phyloP scores from a whole-genome alignment of 805 yeast species.

The Diddensiella transvaalensis region DNA sequence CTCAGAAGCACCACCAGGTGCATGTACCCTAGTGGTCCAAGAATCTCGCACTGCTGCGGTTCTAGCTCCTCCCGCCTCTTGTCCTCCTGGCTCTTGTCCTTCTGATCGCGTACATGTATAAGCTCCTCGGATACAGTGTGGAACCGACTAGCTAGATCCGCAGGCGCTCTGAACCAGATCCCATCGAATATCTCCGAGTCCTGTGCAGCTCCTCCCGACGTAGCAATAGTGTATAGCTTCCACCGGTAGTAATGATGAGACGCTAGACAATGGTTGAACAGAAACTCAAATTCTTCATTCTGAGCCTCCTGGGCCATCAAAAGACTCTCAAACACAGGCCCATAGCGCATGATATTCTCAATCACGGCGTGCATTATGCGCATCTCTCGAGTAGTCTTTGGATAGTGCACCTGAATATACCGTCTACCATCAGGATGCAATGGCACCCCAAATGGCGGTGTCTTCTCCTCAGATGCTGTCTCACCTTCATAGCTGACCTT shows the following conservation, averaged over 20 bases:
- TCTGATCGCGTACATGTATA: background rate
- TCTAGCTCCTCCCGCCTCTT: no score
- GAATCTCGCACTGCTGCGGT: slow-evolving; percentile 13
- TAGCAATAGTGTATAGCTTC: slow-evolving; percentile 19
- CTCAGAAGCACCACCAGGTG: slow-evolving; percentile 27
- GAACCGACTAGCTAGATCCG: background rate
- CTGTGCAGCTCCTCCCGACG: background rate
- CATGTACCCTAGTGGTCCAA: slow-evolving; percentile 18
- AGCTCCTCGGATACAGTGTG: background rate
- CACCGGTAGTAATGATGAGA: slow-evolving; percentile 28
- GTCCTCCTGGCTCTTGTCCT: background rate
- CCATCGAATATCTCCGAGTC: background rate
- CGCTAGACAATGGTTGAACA: slow-evolving; percentile 21
- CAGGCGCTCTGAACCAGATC: background rate
- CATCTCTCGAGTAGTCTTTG: slow-evolving; percentile 1
- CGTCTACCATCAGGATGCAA: no score
- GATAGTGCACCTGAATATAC: slow-evolving; percentile 5
- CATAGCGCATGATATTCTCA: slow-evolving; percentile 25
- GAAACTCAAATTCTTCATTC: slow-evolving; percentile 27
- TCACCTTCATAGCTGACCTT: background rate
- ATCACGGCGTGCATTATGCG: slow-evolving; percentile 24
- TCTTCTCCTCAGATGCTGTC: slow-evolving; percentile 1
- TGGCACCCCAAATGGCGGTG: background rate
- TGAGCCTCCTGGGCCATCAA: slow-evolving; percentile 25
- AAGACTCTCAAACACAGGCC: slow-evolving; percentile 27